Base-by-base conservation (phyloP, 176 grass and related monocot genomes). In the Rhynchospora pubera region DNA sequence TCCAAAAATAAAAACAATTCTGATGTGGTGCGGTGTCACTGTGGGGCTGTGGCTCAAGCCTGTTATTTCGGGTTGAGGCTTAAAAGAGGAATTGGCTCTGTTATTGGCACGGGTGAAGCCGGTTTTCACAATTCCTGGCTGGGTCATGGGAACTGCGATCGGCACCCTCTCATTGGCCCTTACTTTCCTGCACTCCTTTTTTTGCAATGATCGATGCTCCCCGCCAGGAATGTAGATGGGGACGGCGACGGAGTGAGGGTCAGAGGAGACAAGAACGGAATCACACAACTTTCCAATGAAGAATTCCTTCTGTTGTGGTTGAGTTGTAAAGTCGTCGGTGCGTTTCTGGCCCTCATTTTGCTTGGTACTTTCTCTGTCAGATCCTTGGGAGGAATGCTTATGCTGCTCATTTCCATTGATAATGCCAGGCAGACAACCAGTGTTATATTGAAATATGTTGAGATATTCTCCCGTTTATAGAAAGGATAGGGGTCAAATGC, bases 311-410 rank as follows among this genome's bases (percentile, higher is more conserved):
- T 6, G 9, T 23, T 63, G 55, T 7, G 26, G n/a, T 89, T 85
- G 70, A 97, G 85, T 84, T 84, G 90, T 48, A 97, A 89, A 43
- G 93, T 87, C 62, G 85, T 55, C 50, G 88, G 93, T 13, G 86
- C 90, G 71, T 51, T 11, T 51, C 48, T 1, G 9, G 48, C 48
- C 48, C 48, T 51, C 48, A 9, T 51, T 51, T 51, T 10, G 6
- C 48, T 51, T 51, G 48, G 48, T 51, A 5, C 48, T 51, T 51
- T 11, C 48, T 51, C 10, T 51, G 6, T 51, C 48, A 9, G 48
- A 51, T 9, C 34, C 1, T 39, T 51, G 10, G 48, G 48, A 51
- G 48, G 10, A 51, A 51, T 11, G 1, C 6, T 51, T 39, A 39
- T 39, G 34, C 34, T 39, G 48, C 48, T 51, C 48, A 51, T 9